Evolutionary conservation across 208 protist species (phyloP).

Genomic region (Leishmania lainsoni): DNA sequence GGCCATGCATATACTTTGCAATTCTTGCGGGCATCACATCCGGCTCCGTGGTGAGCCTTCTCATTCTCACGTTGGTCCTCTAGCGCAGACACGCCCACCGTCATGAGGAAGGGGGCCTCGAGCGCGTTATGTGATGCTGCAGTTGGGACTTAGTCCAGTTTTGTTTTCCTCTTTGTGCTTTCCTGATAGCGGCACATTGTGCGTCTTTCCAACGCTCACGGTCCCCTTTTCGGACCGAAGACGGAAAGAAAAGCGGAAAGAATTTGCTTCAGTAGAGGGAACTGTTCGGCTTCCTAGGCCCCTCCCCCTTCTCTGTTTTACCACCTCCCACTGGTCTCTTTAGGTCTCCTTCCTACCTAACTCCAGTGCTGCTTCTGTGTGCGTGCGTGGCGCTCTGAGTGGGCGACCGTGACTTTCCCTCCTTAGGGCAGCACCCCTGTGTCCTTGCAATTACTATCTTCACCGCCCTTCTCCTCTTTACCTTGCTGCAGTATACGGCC

Average conservation of each 20-base stretch:
- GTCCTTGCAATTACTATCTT: background rate
- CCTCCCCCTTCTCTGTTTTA: too few species aligned
- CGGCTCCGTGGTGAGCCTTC: conserved; percentile 32
- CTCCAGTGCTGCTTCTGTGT: conserved; percentile 4
- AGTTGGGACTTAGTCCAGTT: too few species aligned
- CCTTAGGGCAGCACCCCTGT: background rate
- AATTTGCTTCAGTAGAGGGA: too few species aligned
- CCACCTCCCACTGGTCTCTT: background rate
- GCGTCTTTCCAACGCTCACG: too few species aligned
- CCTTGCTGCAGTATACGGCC: background rate
- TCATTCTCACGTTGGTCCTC: conserved; percentile 35
- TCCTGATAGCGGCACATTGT: too few species aligned
- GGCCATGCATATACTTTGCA: conserved; percentile 36
- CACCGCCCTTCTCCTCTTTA: background rate
- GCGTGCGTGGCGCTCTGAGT: conserved; percentile 1
- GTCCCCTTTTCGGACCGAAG: too few species aligned
- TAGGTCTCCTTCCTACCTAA: background rate
- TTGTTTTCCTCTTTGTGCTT: too few species aligned
- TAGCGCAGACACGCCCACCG: background rate
- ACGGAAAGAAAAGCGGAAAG: too few species aligned
- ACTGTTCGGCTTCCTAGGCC: too few species aligned
- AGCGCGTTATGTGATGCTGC: too few species aligned
- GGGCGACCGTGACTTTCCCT: background rate
- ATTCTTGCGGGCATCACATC: conserved; percentile 36
- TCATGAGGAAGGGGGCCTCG: too few species aligned